phyloP scores from a whole-genome alignment of 2,329 filamentous ascomycete genomes.

The Botrytis sinoallii region DNA sequence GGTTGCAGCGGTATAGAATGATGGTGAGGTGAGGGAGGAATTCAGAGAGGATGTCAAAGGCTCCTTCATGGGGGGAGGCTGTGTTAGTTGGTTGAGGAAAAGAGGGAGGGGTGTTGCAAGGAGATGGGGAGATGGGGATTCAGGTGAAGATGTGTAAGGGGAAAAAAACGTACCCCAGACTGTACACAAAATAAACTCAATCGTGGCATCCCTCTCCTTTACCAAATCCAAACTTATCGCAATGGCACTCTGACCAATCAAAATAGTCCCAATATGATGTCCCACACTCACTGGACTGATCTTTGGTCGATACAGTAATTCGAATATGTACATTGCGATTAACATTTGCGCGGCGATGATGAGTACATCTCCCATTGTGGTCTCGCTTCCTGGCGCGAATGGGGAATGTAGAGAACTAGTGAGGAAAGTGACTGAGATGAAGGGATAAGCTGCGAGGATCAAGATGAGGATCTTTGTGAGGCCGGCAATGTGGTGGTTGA shows the following conservation, averaged over 20 bases:
- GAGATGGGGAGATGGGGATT: background rate
- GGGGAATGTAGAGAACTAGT: constrained; percentile 37
- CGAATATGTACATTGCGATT: constrained; percentile 47
- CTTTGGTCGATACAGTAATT: constrained; percentile 43
- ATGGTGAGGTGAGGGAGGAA: constrained; percentile 47
- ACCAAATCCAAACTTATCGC: constrained; percentile 38
- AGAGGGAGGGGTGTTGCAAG: constrained; percentile 14
- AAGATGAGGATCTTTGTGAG: constrained; percentile 43
- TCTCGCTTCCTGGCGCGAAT: constrained; percentile 33
- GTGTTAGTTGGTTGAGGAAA: constrained; percentile 4
- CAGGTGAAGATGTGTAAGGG: background rate
- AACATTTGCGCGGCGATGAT: constrained; percentile 43
- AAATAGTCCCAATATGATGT: constrained; percentile 41
- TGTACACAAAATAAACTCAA: constrained; percentile 35
- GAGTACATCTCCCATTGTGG: constrained; percentile 44
- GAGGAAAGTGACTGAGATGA: constrained; percentile 41
- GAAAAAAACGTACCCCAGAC: constrained; percentile 32
- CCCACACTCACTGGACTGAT: constrained; percentile 43
- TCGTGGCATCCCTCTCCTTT: constrained; percentile 33
- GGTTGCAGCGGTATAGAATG: constrained; percentile 44
- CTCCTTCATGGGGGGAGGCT: constrained; percentile 36
- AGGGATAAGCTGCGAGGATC: constrained; percentile 42
- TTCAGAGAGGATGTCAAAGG: constrained; percentile 47
- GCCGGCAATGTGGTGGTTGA: constrained; percentile 47
- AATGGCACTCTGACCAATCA: constrained; percentile 43